Evolutionary conservation across 1,284 basidiomycete species (phyloP).

Genomic region (Papiliotrema nemorosa): DNA sequence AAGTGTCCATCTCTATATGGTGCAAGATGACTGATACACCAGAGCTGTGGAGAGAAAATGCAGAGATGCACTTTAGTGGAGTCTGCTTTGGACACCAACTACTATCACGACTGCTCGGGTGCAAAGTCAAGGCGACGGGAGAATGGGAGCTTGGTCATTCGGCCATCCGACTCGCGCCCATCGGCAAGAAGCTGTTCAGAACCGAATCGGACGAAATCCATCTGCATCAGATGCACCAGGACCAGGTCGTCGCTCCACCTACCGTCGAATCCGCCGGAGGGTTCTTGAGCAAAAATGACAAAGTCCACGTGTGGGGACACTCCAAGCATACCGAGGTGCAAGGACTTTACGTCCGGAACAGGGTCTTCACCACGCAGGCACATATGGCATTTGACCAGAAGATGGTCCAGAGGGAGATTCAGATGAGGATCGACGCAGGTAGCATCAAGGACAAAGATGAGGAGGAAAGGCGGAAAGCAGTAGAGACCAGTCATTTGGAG

Average conservation of each 20-base stretch:
- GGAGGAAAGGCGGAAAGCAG: constrained; percentile 4
- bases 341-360: constrained; percentile 13
- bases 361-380: constrained; percentile 16
- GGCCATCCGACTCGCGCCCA: constrained; percentile 6
- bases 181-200: constrained; percentile 15
- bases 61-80: constrained; percentile 12
- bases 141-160: constrained; percentile 18
- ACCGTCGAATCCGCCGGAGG: constrained; percentile 4
- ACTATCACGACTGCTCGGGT: constrained; percentile 11
- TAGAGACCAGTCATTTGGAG: constrained; percentile 12
- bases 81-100: constrained; percentile 18
- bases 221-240: constrained; percentile 20
- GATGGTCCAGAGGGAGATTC: constrained; percentile 17
- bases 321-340: constrained; percentile 14
- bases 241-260: constrained; percentile 10
- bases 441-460: constrained; percentile 6
- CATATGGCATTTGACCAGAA: constrained; percentile 15
- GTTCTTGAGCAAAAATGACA: constrained; percentile 1
- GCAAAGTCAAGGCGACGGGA: constrained; percentile 5
- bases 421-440: constrained; percentile 13
- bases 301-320: constrained; percentile 13
- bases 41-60: constrained; percentile 12
- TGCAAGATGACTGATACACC: neutral
- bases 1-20: neutral
- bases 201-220: constrained; percentile 9